Base-by-base conservation (phyloP, 2,329 filamentous ascomycete genomes). In the Dactylellina haptotyla region DNA sequence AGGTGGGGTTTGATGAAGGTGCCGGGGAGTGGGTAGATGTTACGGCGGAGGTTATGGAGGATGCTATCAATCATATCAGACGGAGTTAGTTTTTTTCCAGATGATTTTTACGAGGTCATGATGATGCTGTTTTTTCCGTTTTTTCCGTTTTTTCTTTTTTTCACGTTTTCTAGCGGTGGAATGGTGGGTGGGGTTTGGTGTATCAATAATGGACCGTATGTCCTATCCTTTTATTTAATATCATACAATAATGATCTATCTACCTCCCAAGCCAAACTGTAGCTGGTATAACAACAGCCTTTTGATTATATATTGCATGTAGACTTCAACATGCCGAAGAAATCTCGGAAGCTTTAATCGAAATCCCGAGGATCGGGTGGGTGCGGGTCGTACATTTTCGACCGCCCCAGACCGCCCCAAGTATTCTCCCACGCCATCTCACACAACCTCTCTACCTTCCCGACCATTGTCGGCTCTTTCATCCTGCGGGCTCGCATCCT, bases 1-100 rank as follows among this genome's bases (percentile, higher is more conserved):
- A 50, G 8, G 62, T 30, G 14, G 46, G 25, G 25, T 67, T 48
- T 53, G 56, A 59, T 30, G 5, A 32, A 5, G 23, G 20, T 2
- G 32, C 18, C 1, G 62, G 28, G 9, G 46, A 69, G 10, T 69
- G 64, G 64, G 64, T 53, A 20, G 64, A 69, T 50, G 64, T 69
- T 37, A 59, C 46, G 14, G 56, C 54, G 20, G 56, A 61, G 50
- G 41, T 69, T 9, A 9, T 61, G 8, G 37, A 54, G 32, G 32
- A 30, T 1, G 56, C 56, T n/a, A 69, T 61, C 3, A 20, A 37
- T 4, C n/a, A 32, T 20, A 25, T 59, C 9, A 3, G 26, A 26
- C 30, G 39, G 5, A 48, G 8, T 23, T 59, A 37, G 25, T 37
- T 46, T 9, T 9, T 43, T 43, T 10, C 8, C 32, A 14, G 6